phyloP scores from a whole-genome alignment of 805 yeast genomes.

The Yamadazyma laniorum region DNA sequence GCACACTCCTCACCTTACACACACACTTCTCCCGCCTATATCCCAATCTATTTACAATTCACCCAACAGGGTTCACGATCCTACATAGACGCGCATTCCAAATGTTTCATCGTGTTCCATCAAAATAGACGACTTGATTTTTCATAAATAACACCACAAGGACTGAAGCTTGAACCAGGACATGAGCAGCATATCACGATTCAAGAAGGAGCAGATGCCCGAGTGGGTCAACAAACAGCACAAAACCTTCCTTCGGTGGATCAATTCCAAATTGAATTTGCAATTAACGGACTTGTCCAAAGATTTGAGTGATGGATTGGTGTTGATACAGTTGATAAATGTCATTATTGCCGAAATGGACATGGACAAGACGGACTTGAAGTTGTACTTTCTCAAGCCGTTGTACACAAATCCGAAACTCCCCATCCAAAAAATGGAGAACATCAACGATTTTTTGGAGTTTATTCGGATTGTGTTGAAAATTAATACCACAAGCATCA shows the following conservation, averaged over 20 bases:
- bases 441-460: constrained; percentile 41
- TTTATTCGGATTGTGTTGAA: constrained; percentile 40
- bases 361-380: constrained; percentile 15
- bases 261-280: constrained; percentile 37
- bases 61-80: too few species aligned
- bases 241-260: constrained; percentile 51
- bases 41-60: too few species aligned
- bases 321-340: constrained; percentile 36
- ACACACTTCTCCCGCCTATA: too few species aligned
- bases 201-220: constrained; percentile 1
- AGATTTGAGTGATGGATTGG: constrained; percentile 43
- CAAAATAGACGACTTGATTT: constrained; percentile 6
- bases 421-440: constrained; percentile 47
- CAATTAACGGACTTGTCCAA: constrained; percentile 19
- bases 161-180: too few species aligned
- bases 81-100: constrained; percentile 3
- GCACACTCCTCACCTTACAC: too few species aligned
- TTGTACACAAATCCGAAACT: constrained; percentile 38
- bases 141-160: constrained; percentile 3
- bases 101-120: constrained; percentile 6
- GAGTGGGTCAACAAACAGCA: constrained; percentile 47
- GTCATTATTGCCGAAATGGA: constrained; percentile 22
- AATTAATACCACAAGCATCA: constrained; percentile 42
- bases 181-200: neutral
- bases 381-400: constrained; percentile 27